Conservation (phyloP, 2,329 filamentous ascomycete species). For the Aspergillus sp. region DNA sequence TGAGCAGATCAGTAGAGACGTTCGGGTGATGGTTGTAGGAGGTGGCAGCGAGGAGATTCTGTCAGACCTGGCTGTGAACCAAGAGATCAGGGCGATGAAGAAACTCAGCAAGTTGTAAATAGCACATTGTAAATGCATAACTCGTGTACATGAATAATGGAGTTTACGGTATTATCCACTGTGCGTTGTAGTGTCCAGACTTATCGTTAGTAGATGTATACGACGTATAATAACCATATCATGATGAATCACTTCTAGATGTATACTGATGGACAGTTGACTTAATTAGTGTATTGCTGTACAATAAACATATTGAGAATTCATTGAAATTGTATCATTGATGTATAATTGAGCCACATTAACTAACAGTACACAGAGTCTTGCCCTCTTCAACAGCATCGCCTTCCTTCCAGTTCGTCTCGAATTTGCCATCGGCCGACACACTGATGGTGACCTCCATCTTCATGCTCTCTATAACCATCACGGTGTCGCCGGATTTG, state of each 20-base stretch:
- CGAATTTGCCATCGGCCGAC: conserved; percentile 27
- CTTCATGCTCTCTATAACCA: conserved; percentile 48
- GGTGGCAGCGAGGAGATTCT: conserved; percentile 59
- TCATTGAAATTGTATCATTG: too few relatives aligned
- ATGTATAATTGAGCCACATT: background rate
- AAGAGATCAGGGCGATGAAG: conserved; percentile 39
- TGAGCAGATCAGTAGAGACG: conserved; percentile 56
- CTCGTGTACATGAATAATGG: too few relatives aligned
- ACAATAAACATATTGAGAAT: too few relatives aligned
- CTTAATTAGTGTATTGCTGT: too few relatives aligned
- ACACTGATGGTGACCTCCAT: conserved; percentile 39
- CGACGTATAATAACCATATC: too few relatives aligned
- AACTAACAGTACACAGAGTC: conserved; percentile 23
- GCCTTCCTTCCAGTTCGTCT: conserved; percentile 27
- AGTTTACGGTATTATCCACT: too few relatives aligned
- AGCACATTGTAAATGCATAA: too few relatives aligned
- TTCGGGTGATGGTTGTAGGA: conserved; percentile 55
- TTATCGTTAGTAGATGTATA: too few relatives aligned
- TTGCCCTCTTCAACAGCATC: conserved; percentile 36
- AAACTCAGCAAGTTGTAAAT: conserved; percentile 23
- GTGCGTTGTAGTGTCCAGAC: too few relatives aligned
- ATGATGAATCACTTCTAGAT: too few relatives aligned
- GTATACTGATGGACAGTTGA: too few relatives aligned
- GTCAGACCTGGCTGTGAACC: conserved; percentile 52
- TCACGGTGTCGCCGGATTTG: conserved; percentile 31